Evolutionary conservation across 73 alveolate species (phyloP).

Genomic region (Symbiodinium natans): DNA sequence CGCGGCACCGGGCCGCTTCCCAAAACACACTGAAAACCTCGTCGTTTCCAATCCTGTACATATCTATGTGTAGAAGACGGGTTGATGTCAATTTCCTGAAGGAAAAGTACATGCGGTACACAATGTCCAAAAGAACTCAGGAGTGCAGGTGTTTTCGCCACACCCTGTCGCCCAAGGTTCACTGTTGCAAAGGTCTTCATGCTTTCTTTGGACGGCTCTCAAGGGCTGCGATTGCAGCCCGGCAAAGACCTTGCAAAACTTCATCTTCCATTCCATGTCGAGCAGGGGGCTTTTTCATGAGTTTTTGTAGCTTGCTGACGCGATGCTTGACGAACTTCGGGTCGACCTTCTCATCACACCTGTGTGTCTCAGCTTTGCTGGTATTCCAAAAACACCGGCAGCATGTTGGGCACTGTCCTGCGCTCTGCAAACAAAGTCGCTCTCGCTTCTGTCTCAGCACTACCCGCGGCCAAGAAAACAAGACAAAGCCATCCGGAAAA

Average conservation of each 20-base stretch:
- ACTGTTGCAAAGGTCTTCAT: neutral
- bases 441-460: neutral
- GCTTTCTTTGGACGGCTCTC: neutral
- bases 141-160: neutral
- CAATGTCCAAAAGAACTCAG: neutral
- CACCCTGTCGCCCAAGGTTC: neutral
- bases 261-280: neutral
- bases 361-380: neutral
- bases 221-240: neutral
- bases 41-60: neutral
- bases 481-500: neutral
- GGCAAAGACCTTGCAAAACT: neutral
- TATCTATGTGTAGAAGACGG: neutral
- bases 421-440: neutral
- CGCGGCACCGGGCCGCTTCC: neutral
- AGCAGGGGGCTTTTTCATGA: neutral
- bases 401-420: neutral
- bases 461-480: neutral
- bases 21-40: neutral
- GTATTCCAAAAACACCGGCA: neutral
- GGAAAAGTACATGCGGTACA: neutral
- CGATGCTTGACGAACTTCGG: neutral
- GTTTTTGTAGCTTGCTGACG: neutral
- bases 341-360: neutral
- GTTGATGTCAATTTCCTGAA: neutral